A percentile compares a stretch with the other conserved stretches of the same genome.
Evolutionary conservation across 495 filamentous ascomycete species (phyloP).

Genomic region (Talaromyces adpressus): DNA sequence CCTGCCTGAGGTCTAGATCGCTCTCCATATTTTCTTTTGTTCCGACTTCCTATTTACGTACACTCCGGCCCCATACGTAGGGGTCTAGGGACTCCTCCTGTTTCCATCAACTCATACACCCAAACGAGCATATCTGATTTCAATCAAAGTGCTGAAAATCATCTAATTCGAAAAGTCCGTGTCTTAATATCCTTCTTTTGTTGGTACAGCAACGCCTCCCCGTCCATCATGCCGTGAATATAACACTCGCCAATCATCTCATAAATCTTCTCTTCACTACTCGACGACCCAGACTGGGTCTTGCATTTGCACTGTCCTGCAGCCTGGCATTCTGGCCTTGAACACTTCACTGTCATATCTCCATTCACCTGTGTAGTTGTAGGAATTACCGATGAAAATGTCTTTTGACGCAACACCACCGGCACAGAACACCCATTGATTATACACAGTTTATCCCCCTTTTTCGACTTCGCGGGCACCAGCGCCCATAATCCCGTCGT

Average conservation of each 20-base stretch:
- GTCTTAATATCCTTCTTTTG: background rate
- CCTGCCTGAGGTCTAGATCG: background rate
- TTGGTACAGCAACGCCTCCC: conserved; percentile 11
- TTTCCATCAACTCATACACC: background rate
- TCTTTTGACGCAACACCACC: conserved; percentile 3
- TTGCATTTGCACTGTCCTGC: background rate
- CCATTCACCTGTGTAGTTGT: background rate
- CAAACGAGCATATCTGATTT: too few species aligned
- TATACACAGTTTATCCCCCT: conserved; percentile 8
- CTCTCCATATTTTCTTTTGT: background rate
- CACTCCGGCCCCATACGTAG: background rate
- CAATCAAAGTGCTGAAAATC: background rate
- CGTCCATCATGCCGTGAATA: conserved; percentile 23
- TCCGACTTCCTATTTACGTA: background rate
- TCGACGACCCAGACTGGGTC: background rate
- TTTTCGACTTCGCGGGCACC: background rate
- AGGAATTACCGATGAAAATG: background rate
- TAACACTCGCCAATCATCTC: conserved; percentile 21
- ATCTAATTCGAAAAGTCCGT: background rate
- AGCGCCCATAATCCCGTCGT: background rate
- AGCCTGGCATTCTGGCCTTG: background rate
- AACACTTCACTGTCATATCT: background rate
- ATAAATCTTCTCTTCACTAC: conserved; percentile 7
- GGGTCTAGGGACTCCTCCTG: background rate
- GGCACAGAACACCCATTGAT: conserved; percentile 9